Evolutionary conservation across 2,329 filamentous ascomycete genomes (phyloP).

Genomic region (Cadophora malorum): DNA sequence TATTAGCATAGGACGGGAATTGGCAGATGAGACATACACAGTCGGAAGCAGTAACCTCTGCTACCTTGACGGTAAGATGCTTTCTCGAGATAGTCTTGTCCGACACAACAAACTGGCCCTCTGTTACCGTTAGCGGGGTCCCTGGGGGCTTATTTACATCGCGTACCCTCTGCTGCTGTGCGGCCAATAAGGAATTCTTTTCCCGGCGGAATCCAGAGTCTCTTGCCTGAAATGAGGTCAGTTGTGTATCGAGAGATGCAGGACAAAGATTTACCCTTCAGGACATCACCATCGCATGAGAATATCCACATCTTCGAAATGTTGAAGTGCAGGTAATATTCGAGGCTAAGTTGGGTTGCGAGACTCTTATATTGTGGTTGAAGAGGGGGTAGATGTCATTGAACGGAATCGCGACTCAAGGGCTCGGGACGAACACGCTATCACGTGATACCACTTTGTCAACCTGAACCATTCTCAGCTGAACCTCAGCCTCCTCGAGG

Average conservation of each 20-base stretch:
- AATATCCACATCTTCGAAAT: conserved; percentile 55
- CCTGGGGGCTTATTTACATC: conserved; percentile 17
- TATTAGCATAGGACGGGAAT: conserved; percentile 19
- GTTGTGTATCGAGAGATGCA: background rate
- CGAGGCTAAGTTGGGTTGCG: too few species aligned
- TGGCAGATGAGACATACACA: conserved; percentile 58
- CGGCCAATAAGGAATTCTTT: conserved; percentile 87
- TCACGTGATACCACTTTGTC: conserved; percentile 3
- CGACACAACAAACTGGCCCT: conserved; percentile 71
- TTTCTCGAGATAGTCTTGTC: conserved; percentile 87
- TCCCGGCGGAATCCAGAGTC: conserved; percentile 84
- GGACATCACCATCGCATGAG: conserved; percentile 60
- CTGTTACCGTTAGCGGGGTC: conserved; percentile 48
- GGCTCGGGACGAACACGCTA: background rate
- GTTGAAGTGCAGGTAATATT: background rate
- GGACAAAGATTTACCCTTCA: conserved; percentile 50
- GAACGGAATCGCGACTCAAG: background rate
- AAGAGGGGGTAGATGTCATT: conserved; percentile 10
- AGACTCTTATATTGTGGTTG: background rate
- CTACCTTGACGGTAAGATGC: conserved; percentile 81
- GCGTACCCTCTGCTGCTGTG: conserved; percentile 69
- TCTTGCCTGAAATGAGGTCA: conserved; percentile 59
- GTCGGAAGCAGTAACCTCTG: conserved; percentile 67
- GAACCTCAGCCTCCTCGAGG: background rate
- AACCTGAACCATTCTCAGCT: background rate